Evolutionary conservation across 306 rosid species (phyloP), one percentile per base, ranked within the genome.

Genomic region (Prunus fruticosa): DNA sequence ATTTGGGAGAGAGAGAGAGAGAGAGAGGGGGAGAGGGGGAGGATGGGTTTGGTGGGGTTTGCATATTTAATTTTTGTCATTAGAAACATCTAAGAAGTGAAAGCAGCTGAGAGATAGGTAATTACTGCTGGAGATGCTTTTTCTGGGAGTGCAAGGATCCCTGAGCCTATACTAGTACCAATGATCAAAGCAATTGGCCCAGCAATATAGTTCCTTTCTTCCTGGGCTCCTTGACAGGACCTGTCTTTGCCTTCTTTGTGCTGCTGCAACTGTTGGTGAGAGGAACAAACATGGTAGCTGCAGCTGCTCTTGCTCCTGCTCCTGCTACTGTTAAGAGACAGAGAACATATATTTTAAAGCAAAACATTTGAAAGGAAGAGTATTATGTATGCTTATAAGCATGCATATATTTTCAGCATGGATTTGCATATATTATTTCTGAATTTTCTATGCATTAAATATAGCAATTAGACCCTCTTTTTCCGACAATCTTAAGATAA

Each of bases 161-260:
- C 93, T 53, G 91, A 65, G 50, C 91, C 96, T 54, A 91, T 81
- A 66, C 86, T 87, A 43, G 91, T 91, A 46, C 93, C 93, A 38
- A 89, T 82, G 19, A 91, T 63, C 79, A 91, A 86, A 79, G 91
- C 91, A 68, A 86, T 81, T 15, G 93, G 90, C n/a, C 96, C 96
- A 11, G 82, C 89, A 51, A 91, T 22, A 23, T 23, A 56, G 76
- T 86, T 52, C 93, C 90, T 72, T 83, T 85, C 64, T 82, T 80
- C 72, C 73, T 49, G 28, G 49, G 76, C 28, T 22, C 73, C 56
- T 69, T 52, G 61, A 43, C 25, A 27, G 61, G 38, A 30, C 18
- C 67, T 62, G 67, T 81, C 76, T 81, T 70, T 12, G 77, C 77
- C 75, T 81, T 79, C 64, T 52, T 76, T 41, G 15, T 67, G 23